Evolutionary conservation across 1,284 basidiomycete species (phyloP).

Genomic region (Phylloboletellus chloephorus): DNA sequence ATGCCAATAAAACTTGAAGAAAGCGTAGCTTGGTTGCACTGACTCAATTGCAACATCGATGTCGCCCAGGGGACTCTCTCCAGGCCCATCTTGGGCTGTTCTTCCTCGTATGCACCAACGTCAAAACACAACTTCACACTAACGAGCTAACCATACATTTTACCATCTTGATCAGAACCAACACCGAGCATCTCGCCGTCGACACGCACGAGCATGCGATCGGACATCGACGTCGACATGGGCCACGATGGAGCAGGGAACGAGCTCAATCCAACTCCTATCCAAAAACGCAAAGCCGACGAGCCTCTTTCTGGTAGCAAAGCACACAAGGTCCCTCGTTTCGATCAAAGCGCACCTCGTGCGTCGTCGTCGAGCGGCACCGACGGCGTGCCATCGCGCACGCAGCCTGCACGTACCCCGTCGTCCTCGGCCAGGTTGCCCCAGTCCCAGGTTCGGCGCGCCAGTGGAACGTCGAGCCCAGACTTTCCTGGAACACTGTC

Average conservation of each 20-base stretch:
- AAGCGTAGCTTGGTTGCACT: too few species aligned
- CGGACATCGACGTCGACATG: constrained; percentile 20
- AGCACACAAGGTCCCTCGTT: constrained; percentile 19
- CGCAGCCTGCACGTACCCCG: constrained; percentile 10
- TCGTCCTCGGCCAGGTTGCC: neutral
- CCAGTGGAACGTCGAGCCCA: constrained; percentile 13
- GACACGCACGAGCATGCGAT: constrained; percentile 10
- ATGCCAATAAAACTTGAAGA: too few species aligned
- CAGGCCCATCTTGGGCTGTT: constrained; percentile 27
- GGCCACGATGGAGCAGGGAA: constrained; percentile 18
- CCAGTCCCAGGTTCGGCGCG: constrained; percentile 1
- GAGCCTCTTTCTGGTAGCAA: constrained; percentile 11
- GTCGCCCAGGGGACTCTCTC: constrained; percentile 10
- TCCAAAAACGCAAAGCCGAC: constrained; percentile 27
- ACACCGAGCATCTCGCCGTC: constrained; percentile 17
- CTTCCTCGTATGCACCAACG: constrained; percentile 20
- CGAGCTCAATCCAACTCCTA: constrained; percentile 8
- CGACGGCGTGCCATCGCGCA: constrained; percentile 8
- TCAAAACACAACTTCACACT: neutral
- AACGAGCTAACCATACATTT: neutral
- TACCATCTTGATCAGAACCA: constrained; percentile 19
- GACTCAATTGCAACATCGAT: too few species aligned
- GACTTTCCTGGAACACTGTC: constrained; percentile 17
- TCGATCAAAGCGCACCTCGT: constrained; percentile 10
- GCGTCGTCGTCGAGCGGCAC: neutral